Evolutionary conservation across 1,284 basidiomycete genomes (phyloP).

Genomic region (Pseudozyma thailandica): DNA sequence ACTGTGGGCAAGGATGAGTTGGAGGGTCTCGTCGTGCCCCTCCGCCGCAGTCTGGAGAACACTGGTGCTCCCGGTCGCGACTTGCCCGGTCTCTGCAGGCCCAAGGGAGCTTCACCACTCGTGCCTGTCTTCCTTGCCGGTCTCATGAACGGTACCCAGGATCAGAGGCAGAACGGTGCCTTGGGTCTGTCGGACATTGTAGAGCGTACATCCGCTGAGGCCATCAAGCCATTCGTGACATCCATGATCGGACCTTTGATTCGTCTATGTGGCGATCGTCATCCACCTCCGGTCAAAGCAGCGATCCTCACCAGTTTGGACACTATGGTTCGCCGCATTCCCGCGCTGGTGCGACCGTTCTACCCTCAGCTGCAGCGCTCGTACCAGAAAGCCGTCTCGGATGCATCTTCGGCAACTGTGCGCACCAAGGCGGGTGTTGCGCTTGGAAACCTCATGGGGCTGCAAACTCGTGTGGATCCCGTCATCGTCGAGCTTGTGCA

Average conservation of each 20-base stretch:
- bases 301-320: conserved; percentile 63
- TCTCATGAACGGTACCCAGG: conserved; percentile 71
- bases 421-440: conserved; percentile 84
- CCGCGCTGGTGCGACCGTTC: conserved; percentile 93
- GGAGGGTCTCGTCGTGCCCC: conserved; percentile 75
- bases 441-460: conserved; percentile 88
- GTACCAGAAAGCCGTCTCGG: conserved; percentile 92
- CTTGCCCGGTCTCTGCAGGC: conserved; percentile 87
- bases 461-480: conserved; percentile 72
- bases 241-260: conserved; percentile 96
- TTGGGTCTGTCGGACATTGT: conserved; percentile 94
- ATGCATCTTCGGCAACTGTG: conserved; percentile 81
- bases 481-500: conserved; percentile 84
- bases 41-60: conserved; percentile 87
- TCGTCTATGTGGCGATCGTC: conserved; percentile 67
- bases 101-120: conserved; percentile 87
- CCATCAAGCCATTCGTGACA: conserved; percentile 96
- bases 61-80: conserved; percentile 81
- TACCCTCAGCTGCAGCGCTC: conserved; percentile 97
- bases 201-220: conserved; percentile 84
- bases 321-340: conserved; percentile 73
- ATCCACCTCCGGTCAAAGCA: conserved; percentile 64
- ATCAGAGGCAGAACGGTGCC: conserved; percentile 85
- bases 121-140: conserved; percentile 91
- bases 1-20: conserved; percentile 91